Conservation (phyloP, 2,329 filamentous ascomycete species). For the Aspergillus sp. region DNA sequence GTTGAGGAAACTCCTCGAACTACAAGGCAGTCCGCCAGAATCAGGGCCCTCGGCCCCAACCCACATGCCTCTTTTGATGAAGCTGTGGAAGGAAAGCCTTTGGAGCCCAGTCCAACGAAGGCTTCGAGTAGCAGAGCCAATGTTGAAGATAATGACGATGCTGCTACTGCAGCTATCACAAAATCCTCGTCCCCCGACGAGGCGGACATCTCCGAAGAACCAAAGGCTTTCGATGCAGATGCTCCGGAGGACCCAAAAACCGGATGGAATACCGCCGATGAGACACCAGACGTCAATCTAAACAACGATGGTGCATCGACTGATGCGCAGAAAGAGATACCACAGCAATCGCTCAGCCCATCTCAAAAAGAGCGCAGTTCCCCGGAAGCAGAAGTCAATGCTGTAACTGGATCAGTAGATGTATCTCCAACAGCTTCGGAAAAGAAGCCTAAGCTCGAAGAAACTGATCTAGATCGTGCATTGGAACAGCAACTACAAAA, state of each 20-base stretch:
- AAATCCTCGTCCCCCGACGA: conserved; percentile 12
- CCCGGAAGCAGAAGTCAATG: conserved; percentile 14
- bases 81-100: neutral
- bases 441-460: conserved; percentile 29
- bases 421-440: conserved; percentile 7
- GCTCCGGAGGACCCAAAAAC: neutral
- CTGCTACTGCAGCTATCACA: conserved; percentile 3
- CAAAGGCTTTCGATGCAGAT: conserved; percentile 4
- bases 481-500: conserved; percentile 17
- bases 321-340: conserved; percentile 1
- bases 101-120: conserved; percentile 7
- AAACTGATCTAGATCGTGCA: conserved; percentile 17
- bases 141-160: conserved; percentile 9
- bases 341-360: conserved; percentile 12
- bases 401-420: conserved; percentile 9
- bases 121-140: conserved; percentile 10
- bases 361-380: conserved; percentile 21
- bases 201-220: conserved; percentile 4
- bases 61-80: neutral
- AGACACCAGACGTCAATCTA: conserved; percentile 5
- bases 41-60: conserved; percentile 15
- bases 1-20: conserved; percentile 27
- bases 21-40: conserved; percentile 29
- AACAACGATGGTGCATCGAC: conserved; percentile 1
- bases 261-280: conserved; percentile 1